Evolutionary conservation across 106 monocot genomes (phyloP).

Genomic region (Platanthera guangdongensis): DNA sequence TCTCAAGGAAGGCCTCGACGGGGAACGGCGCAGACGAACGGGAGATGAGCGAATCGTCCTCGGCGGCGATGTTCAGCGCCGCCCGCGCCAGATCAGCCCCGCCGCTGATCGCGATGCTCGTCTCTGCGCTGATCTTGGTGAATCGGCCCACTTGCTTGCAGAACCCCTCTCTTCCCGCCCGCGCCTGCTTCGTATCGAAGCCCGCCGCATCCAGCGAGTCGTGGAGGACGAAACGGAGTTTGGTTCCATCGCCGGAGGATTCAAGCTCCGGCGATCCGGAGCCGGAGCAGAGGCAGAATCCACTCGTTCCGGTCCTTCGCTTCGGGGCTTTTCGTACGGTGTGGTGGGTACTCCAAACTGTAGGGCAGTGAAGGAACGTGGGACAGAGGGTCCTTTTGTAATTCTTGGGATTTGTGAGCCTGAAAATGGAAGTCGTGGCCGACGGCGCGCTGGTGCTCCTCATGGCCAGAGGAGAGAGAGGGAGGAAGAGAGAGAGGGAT

Average conservation of each 20-base stretch:
- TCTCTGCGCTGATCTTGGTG: conserved; percentile 18
- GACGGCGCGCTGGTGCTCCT: too few relatives aligned
- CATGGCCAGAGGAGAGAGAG: too few relatives aligned
- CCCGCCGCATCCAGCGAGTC: conserved; percentile 52
- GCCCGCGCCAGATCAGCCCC: conserved; percentile 39
- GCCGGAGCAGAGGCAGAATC: not conserved
- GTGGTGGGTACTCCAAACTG: too few relatives aligned
- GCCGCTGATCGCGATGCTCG: conserved; percentile 31
- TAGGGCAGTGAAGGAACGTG: too few relatives aligned
- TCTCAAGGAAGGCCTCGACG: conserved; percentile 35
- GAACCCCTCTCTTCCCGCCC: conserved; percentile 49
- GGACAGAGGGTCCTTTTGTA: too few relatives aligned
- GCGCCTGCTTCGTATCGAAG: conserved; percentile 40
- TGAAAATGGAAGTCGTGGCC: too few relatives aligned
- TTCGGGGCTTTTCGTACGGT: not conserved
- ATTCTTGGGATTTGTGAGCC: too few relatives aligned
- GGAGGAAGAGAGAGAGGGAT: too few relatives aligned
- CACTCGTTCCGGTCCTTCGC: not conserved
- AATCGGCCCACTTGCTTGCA: conserved; percentile 26
- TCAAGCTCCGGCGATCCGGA: not conserved
- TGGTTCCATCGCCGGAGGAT: not conserved
- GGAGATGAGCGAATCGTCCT: conserved; percentile 65
- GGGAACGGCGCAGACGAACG: conserved; percentile 59
- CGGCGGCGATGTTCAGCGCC: conserved; percentile 46
- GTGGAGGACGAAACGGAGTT: conserved; percentile 42